Conservation (phyloP, 2,329 filamentous ascomycete species). For the Talaromyces sp. region DNA sequence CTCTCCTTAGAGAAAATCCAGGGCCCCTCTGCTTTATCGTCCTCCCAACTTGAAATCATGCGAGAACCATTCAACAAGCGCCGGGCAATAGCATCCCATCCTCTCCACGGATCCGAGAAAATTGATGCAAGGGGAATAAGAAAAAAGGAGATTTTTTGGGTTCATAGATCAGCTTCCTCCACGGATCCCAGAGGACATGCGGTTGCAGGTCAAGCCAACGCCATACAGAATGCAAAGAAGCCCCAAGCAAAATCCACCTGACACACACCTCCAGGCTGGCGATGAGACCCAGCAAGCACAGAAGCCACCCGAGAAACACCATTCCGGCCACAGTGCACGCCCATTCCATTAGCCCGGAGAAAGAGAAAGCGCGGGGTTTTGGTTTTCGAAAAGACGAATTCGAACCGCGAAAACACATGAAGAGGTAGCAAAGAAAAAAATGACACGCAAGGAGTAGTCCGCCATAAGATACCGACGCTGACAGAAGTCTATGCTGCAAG, state of each 20-base stretch:
- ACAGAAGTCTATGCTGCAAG: conserved; percentile 45
- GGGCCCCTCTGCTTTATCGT: conserved; percentile 14
- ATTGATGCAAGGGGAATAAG: conserved; percentile 25
- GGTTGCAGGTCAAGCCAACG: conserved; percentile 45
- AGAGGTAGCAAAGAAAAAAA: conserved; percentile 21
- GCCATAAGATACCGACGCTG: conserved; percentile 46
- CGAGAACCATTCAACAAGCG: conserved; percentile 33
- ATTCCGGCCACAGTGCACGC: conserved; percentile 3
- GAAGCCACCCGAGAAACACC: background rate
- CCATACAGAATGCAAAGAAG: conserved; percentile 47
- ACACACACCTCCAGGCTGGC: background rate
- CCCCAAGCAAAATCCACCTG: conserved; percentile 22
- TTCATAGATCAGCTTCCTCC: conserved; percentile 30
- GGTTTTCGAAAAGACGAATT: conserved; percentile 14
- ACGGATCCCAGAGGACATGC: conserved; percentile 39
- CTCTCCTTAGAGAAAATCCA: conserved; percentile 34
- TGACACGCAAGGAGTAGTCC: conserved; percentile 31
- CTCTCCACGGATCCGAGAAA: conserved; percentile 41
- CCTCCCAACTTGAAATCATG: conserved; percentile 20
- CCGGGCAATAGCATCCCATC: conserved; percentile 33
- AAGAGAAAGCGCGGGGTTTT: conserved; percentile 26
- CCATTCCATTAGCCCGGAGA: conserved; percentile 24
- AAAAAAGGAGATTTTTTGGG: conserved; percentile 23
- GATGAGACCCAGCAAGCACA: conserved; percentile 3
- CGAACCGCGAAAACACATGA: conserved; percentile 27